Evolutionary conservation across 257 asterid genomes (phyloP).

Genomic region (Solanum bulbocastanum): DNA sequence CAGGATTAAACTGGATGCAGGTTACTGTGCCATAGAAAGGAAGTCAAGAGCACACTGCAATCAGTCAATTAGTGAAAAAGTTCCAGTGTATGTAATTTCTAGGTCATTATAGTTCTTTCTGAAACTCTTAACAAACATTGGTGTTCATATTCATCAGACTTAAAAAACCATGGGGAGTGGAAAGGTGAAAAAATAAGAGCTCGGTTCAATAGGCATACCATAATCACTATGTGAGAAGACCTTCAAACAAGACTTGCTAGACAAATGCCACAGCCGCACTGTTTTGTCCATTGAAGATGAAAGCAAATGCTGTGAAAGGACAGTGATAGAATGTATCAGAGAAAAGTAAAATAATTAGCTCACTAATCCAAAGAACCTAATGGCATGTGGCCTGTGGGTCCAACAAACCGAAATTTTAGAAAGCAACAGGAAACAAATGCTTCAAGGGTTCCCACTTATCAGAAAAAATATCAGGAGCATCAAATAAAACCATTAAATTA

Average conservation of each 20-base stretch:
- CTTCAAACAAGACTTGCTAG: conserved; percentile 76
- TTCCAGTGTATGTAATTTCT: background rate
- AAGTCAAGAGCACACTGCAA: conserved; percentile 16
- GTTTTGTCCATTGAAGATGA: conserved; percentile 98
- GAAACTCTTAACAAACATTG: background rate
- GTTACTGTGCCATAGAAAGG: conserved; percentile 57
- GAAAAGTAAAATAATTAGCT: background rate
- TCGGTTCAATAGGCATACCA: conserved; percentile 38
- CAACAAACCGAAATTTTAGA: background rate
- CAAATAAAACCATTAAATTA: background rate
- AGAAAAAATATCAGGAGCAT: background rate
- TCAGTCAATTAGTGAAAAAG: conserved; percentile 15
- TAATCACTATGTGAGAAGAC: conserved; percentile 89
- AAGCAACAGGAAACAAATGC: background rate
- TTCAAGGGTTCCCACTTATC: background rate
- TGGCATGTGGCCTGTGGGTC: background rate
- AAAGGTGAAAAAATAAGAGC: background rate
- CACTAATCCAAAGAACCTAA: background rate
- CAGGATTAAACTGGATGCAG: conserved; percentile 97
- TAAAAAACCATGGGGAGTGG: background rate
- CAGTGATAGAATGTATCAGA: background rate
- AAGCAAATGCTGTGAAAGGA: conserved; percentile 57
- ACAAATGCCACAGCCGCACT: conserved; percentile 93
- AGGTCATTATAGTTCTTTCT: background rate
- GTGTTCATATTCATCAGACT: background rate